Evolutionary conservation across 2,329 filamentous ascomycete genomes (phyloP), one percentile per base, ranked within the genome.

Genomic region (Falciphora oryzae): DNA sequence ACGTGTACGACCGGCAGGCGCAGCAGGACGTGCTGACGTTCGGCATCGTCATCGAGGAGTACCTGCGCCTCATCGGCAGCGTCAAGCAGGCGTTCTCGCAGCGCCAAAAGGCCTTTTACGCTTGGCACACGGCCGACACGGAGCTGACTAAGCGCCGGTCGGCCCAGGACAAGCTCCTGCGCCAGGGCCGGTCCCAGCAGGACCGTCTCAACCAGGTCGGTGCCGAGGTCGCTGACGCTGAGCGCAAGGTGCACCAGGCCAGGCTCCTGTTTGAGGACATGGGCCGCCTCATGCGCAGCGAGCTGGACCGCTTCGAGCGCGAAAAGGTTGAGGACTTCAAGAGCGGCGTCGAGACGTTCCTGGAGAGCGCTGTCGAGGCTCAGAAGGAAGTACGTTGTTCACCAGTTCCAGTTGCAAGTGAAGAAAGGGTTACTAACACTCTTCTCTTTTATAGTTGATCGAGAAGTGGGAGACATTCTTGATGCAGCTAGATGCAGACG

Each of bases 311-410:
- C 25, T 99, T 99, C 73, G 95, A 99, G 79, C 86, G 86, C 71
- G 95, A 99, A 78, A 99, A 99, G 81, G 95, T 99, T 3, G 95
- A 99, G 75, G 95, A 99, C 75, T 99, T 99, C 77, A 99, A 99
- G 82, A 95, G 91, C 67, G 94, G 93, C 0, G 93, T 99, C 2
- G 95, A 99, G 80, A 99, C 95, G 1, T 99, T 97, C 78, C 78
- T 99, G 71, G 95, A 99, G 80, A 93, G 95, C 72, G 92, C 95
- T 4, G 93, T 99, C 4, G 95, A 99, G 78, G 95, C 94, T 64
- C 95, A 99, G 80, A 99, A 99, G 79, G 95, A 99, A 89, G 94
- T 95, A 75, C 76, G 85, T 77, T 61, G 29, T n/a, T n/a, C n/a
- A n/a, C n/a, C n/a, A n/a, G n/a, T n/a, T n/a, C n/a, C n/a, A n/a